A percentile compares a stretch with the other conserved stretches of the same genome.
Conservation (phyloP, 1,284 basidiomycete genomes). For the Rhodotorula sp. region DNA sequence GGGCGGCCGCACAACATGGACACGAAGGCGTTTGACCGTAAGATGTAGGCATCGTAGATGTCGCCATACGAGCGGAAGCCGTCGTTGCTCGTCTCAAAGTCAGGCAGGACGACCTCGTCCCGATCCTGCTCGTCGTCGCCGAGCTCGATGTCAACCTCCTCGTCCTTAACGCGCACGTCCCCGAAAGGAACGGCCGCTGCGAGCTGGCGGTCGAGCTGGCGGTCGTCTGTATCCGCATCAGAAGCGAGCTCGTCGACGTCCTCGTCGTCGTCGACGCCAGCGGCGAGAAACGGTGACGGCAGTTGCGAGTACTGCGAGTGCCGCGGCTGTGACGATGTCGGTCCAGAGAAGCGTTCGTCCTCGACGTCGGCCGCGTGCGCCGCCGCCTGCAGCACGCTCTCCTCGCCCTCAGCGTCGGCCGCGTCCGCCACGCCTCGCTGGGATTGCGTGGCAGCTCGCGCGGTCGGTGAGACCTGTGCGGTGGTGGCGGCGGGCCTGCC, state of each 20-base stretch:
- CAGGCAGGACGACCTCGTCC: not conserved
- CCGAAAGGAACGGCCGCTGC: not conserved
- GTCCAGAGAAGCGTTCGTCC: not conserved
- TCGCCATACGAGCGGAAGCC: not conserved
- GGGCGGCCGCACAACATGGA: too few relatives aligned
- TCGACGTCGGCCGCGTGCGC: not conserved
- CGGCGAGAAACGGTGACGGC: constrained; percentile 5
- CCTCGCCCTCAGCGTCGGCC: not conserved
- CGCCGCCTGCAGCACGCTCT: too few relatives aligned
- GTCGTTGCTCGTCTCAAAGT: not conserved
- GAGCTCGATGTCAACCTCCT: too few relatives aligned
- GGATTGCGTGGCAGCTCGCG: too few relatives aligned
- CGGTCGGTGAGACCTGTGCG: not conserved
- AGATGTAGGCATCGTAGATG: not conserved
- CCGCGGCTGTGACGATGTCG: not conserved
- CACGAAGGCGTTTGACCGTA: too few relatives aligned
- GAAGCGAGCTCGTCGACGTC: not conserved
- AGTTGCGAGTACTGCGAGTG: constrained; percentile 13
- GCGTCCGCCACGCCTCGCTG: not conserved
- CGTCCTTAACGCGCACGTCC: not conserved
- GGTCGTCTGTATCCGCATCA: not conserved
- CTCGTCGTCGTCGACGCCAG: not conserved
- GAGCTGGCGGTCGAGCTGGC: not conserved
- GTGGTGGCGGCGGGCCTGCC: not conserved
- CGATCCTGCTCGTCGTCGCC: not conserved